These are phyloP conservation scores for Pyrus betulifolia DNA, from an alignment of 306 rosid genomes.

Conservation along the genomic window DNA sequence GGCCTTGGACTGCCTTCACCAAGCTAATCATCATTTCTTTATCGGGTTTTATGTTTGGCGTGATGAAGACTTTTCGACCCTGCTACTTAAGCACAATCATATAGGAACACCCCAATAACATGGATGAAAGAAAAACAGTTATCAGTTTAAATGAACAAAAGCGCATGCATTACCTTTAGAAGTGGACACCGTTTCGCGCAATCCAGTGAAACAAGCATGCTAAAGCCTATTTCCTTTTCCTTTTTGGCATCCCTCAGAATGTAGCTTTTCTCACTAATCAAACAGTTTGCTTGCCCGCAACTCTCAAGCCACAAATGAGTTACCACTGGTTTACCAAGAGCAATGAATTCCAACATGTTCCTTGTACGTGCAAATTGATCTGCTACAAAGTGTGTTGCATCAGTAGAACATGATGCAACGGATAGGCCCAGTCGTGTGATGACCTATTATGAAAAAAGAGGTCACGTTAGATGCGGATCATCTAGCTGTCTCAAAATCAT, in stretches of 20 bases:
- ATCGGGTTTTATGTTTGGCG: constrained; percentile 76
- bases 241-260: constrained; percentile 75
- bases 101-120: not conserved
- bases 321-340: constrained; percentile 85
- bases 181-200: constrained; percentile 64
- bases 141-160: not conserved
- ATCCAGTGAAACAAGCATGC: constrained; percentile 73
- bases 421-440: constrained; percentile 56
- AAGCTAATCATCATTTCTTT: constrained; percentile 62
- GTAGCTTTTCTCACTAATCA: constrained; percentile 79
- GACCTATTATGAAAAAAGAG: constrained; percentile 36
- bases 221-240: constrained; percentile 87
- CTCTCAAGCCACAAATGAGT: constrained; percentile 90
- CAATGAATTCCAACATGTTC: constrained; percentile 88
- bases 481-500: not conserved
- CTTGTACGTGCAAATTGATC: constrained; percentile 81
- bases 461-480: constrained; percentile 4
- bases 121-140: not conserved
- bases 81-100: constrained; percentile 24
- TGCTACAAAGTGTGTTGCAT: constrained; percentile 88
- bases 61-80: constrained; percentile 71
- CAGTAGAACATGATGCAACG: constrained; percentile 51
- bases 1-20: constrained; percentile 69
- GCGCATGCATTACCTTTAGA: constrained; percentile 38
- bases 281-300: constrained; percentile 84